Conservation (phyloP, 2,329 filamentous ascomycete species). For the Fusarium proliferatum region DNA sequence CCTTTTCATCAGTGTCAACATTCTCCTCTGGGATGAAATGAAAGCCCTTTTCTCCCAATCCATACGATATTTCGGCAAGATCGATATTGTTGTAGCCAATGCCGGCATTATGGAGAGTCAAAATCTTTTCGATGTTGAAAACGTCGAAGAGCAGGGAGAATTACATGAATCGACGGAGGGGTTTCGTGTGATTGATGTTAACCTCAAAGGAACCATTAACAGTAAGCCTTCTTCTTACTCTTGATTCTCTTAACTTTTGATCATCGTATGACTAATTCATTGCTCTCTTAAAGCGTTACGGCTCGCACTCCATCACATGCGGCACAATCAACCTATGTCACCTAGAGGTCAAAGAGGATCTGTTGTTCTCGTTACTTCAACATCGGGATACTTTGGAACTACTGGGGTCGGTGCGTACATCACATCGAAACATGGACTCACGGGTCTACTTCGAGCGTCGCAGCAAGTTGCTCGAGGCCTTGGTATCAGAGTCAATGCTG, state of each 20-base stretch:
- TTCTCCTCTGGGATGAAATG: background rate
- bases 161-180: background rate
- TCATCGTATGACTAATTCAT: background rate
- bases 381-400: background rate
- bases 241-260: no score
- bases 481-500: background rate
- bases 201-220: background rate
- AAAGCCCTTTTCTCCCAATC: background rate
- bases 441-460: background rate
- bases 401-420: background rate
- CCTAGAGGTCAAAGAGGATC: background rate
- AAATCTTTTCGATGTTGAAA: background rate
- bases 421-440: background rate
- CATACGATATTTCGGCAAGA: background rate
- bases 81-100: background rate
- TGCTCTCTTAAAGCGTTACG: background rate
- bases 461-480: background rate
- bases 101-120: background rate
- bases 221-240: background rate
- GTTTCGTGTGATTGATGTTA: background rate
- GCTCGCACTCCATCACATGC: background rate
- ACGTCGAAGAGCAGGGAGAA: background rate
- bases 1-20: background rate
- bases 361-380: background rate
- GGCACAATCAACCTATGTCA: background rate